These are phyloP conservation scores for Mortierella sp. DNA, from an alignment of 371 early-diverging fungal genomes.

Conservation along the genomic window DNA sequence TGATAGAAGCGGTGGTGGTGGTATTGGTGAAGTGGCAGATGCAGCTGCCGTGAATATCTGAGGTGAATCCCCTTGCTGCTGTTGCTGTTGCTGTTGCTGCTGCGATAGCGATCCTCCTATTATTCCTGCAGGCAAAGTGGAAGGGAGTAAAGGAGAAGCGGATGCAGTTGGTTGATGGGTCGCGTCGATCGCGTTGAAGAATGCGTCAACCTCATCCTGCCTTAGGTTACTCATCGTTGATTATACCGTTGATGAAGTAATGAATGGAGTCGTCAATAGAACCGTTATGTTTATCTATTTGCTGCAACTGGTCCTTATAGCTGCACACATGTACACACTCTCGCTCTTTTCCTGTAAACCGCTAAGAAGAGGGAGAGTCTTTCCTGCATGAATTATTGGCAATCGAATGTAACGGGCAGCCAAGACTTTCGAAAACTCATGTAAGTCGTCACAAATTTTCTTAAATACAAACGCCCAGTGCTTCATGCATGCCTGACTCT, in stretches of 20 bases:
- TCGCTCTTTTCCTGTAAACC: too few species aligned
- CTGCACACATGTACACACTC: background rate
- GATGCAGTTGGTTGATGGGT: conserved; percentile 6
- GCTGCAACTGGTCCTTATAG: background rate
- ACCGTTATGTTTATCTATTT: background rate
- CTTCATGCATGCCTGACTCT: too few species aligned
- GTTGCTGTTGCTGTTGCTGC: conserved; percentile 8
- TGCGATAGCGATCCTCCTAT: background rate
- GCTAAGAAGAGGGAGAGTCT: too few species aligned
- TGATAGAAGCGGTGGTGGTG: background rate
- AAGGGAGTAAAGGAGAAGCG: background rate
- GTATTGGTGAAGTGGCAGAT: conserved; percentile 9
- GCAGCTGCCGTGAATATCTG: conserved; percentile 7
- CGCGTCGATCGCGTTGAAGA: conserved; percentile 40
- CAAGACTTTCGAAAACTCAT: too few species aligned
- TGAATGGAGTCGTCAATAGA: background rate
- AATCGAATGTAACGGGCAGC: too few species aligned
- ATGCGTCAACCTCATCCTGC: conserved; percentile 46
- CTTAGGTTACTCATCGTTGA: conserved; percentile 17
- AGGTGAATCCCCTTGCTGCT: background rate
- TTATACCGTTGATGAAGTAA: background rate
- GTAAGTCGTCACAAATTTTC: too few species aligned
- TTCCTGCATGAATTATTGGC: too few species aligned
- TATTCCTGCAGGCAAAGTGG: background rate
- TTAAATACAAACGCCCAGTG: too few species aligned